Conservation (phyloP, 768 basidiomycete genomes). For the Rhodotorula sphaerocarpa region DNA sequence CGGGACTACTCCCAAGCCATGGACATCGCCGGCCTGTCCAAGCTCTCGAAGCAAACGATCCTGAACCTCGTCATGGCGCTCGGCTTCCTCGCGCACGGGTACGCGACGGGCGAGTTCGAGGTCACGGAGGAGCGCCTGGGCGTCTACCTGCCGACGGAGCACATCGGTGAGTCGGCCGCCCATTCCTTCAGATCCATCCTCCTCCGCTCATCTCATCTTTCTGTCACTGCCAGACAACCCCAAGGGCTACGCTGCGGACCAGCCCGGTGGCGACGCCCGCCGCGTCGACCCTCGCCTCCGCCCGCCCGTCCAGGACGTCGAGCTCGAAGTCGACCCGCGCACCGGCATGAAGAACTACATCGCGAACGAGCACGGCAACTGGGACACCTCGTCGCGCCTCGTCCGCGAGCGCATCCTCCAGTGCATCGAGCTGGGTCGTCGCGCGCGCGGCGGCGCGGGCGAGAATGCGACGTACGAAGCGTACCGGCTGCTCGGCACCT, state of each 20-base stretch:
- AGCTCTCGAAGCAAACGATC: constrained; percentile 34
- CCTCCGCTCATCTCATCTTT: not conserved
- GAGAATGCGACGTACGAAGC: constrained; percentile 51
- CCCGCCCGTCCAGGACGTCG: constrained; percentile 71
- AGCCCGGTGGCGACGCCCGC: constrained; percentile 59
- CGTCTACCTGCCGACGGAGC: constrained; percentile 46
- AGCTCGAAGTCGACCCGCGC: constrained; percentile 71
- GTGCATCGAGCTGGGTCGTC: constrained; percentile 71
- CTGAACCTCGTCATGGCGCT: constrained; percentile 61
- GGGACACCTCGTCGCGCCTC: constrained; percentile 79
- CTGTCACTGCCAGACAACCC: constrained; percentile 20
- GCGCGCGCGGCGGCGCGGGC: constrained; percentile 48
- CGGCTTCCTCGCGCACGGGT: constrained; percentile 64
- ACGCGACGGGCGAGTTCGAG: constrained; percentile 50
- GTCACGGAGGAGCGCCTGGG: constrained; percentile 45
- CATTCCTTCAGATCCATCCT: constrained; percentile 23
- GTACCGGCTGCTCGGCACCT: constrained; percentile 49
- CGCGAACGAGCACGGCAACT: constrained; percentile 65
- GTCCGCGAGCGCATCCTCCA: constrained; percentile 63
- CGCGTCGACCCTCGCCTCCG: constrained; percentile 67
- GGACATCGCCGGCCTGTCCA: constrained; percentile 40
- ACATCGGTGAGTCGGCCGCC: constrained; percentile 47
- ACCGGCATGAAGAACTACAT: constrained; percentile 95
- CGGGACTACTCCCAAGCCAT: constrained; percentile 66
- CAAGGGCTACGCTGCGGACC: constrained; percentile 33